phyloP scores from a whole-genome alignment of 768 basidiomycete species.

The Boletellus emodensis region DNA sequence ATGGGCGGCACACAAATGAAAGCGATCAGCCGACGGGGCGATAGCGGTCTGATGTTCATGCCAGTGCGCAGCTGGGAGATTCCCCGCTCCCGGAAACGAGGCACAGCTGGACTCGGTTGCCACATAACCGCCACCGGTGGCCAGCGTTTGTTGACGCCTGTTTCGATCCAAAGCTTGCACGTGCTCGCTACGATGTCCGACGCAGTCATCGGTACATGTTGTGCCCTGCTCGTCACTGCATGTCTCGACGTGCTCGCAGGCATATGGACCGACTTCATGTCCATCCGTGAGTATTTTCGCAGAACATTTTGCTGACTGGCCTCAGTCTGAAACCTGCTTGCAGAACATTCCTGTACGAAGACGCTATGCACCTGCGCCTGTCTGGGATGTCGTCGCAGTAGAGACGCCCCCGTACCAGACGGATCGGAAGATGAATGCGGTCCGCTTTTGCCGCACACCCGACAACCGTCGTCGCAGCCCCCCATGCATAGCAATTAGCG shows the following conservation, averaged over 20 bases:
- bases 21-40: too few species aligned
- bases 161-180: too few species aligned
- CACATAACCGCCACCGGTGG: too few species aligned
- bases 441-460: conserved; percentile 19
- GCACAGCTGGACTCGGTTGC: too few species aligned
- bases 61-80: too few species aligned
- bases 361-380: conserved; percentile 20
- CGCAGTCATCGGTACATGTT: conserved; percentile 20
- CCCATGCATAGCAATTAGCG: conserved; percentile 18
- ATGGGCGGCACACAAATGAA: too few species aligned
- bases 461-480: conserved; percentile 21
- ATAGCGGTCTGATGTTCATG: too few species aligned
- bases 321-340: too few species aligned
- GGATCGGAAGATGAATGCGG: conserved; percentile 14
- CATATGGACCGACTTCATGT: conserved; percentile 21
- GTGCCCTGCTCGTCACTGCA: conserved; percentile 8
- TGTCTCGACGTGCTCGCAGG: conserved; percentile 23
- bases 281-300: conserved; percentile 16
- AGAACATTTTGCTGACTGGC: too few species aligned
- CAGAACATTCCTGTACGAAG: conserved; percentile 25
- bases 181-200: conserved; percentile 14
- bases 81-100: too few species aligned
- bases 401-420: not conserved
- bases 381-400: conserved; percentile 2
- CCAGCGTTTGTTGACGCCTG: too few species aligned